Conservation (phyloP, 345 rosid species). For the Stellera chamaejasme region DNA sequence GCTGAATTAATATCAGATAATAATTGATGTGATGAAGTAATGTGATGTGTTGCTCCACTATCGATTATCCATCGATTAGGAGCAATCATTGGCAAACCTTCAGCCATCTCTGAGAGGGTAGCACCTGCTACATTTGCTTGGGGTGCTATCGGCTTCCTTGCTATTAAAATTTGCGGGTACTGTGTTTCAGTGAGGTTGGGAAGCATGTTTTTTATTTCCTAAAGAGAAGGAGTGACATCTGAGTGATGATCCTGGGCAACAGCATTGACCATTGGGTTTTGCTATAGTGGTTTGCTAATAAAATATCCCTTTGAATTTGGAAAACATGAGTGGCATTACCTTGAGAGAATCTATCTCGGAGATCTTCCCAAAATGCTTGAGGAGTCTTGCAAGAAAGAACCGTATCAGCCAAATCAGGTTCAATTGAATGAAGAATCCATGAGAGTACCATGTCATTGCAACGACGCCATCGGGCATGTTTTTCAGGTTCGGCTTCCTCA, state of each 20-base stretch:
- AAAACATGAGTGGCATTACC: background rate
- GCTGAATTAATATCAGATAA: background rate
- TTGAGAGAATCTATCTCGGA: background rate
- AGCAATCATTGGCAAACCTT: background rate
- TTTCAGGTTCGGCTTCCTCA: no score
- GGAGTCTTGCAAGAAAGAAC: background rate
- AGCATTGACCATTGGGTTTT: no score
- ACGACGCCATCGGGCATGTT: no score
- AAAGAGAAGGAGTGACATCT: no score
- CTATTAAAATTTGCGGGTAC: no score
- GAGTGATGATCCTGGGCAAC: no score
- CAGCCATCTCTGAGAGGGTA: background rate
- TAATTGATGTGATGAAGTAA: background rate
- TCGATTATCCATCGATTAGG: background rate
- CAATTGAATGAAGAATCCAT: background rate
- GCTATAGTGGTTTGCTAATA: no score
- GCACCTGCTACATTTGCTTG: background rate
- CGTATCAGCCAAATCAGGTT: background rate
- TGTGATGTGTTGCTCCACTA: background rate
- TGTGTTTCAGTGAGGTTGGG: background rate
- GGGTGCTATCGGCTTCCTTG: background rate
- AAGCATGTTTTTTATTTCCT: no score
- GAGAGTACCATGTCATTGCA: no score
- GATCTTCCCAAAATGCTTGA: background rate
- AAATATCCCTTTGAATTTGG: background rate